These are phyloP conservation scores for Rhizomucor pusillus DNA, from an alignment of 371 early-diverging fungal species.

Conservation along the genomic window DNA sequence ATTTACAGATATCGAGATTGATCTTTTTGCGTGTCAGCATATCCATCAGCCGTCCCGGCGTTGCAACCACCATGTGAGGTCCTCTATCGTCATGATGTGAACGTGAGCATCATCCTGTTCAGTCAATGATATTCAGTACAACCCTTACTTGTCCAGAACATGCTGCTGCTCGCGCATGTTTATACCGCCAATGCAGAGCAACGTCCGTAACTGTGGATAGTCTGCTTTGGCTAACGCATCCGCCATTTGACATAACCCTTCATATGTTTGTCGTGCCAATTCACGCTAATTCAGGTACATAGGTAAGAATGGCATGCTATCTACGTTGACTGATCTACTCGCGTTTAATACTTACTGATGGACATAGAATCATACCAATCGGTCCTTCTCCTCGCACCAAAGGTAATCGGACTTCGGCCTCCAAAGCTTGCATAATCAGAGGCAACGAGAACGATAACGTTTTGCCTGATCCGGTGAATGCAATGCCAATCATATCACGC, in stretches of 20 bases:
- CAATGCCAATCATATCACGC: conserved; percentile 94
- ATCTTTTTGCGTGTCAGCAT: conserved; percentile 78
- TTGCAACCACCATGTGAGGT: conserved; percentile 86
- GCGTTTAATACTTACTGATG: conserved; percentile 77
- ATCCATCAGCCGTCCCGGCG: conserved; percentile 94
- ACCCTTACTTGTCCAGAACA: conserved; percentile 53
- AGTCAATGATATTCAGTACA: not conserved
- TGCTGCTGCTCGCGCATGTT: conserved; percentile 83
- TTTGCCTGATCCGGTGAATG: conserved; percentile 99
- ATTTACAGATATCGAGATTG: conserved; percentile 76
- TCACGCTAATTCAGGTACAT: conserved; percentile 55
- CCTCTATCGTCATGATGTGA: conserved; percentile 40
- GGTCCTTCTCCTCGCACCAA: conserved; percentile 90
- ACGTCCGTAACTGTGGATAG: conserved; percentile 69
- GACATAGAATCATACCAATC: conserved; percentile 84
- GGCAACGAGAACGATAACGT: conserved; percentile 97
- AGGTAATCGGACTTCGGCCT: conserved; percentile 77
- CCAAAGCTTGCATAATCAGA: conserved; percentile 75
- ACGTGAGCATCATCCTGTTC: not conserved
- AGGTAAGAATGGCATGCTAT: not conserved
- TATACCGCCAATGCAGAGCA: conserved; percentile 96
- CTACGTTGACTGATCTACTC: not conserved
- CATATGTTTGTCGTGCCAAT: conserved; percentile 85
- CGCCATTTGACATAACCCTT: conserved; percentile 66
- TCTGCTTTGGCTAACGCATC: conserved; percentile 62